A percentile compares a stretch with the other conserved stretches of the same genome.
Evolutionary conservation across 2,329 filamentous ascomycete genomes (phyloP).

Genomic region (Colletotrichum sp.): DNA sequence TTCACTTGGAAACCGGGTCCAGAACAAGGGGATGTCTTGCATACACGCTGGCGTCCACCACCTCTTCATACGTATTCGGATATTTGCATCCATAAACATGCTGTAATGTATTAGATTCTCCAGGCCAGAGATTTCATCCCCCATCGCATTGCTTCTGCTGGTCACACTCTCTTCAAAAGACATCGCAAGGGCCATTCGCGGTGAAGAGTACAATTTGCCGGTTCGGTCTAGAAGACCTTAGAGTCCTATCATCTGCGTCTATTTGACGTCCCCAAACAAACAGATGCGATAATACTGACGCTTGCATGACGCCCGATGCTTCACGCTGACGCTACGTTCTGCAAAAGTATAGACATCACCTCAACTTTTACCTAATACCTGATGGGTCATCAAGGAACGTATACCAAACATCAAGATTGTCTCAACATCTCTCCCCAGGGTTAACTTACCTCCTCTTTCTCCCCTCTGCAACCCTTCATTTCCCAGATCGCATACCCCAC

Average conservation of each 20-base stretch:
- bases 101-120: background rate
- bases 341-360: background rate
- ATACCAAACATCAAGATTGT: background rate
- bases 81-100: fast-evolving
- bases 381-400: background rate
- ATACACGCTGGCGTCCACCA: background rate
- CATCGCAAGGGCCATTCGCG: background rate
- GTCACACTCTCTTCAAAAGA: background rate
- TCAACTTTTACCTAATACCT: background rate
- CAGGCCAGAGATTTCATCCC: background rate
- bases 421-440: background rate
- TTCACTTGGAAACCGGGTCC: background rate
- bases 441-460: background rate
- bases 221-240: background rate
- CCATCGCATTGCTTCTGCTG: background rate
- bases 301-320: background rate
- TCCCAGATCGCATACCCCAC: background rate
- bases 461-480: background rate
- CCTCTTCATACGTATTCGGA: background rate
- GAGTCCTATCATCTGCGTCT: background rate
- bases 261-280: background rate
- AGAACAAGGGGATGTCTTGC: background rate
- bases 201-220: background rate
- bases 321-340: background rate
- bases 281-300: background rate